A percentile compares a stretch with the other conserved stretches of the same genome.
phyloP scores from a whole-genome alignment of 345 rosid species.

The Carallia pectinifolia region DNA sequence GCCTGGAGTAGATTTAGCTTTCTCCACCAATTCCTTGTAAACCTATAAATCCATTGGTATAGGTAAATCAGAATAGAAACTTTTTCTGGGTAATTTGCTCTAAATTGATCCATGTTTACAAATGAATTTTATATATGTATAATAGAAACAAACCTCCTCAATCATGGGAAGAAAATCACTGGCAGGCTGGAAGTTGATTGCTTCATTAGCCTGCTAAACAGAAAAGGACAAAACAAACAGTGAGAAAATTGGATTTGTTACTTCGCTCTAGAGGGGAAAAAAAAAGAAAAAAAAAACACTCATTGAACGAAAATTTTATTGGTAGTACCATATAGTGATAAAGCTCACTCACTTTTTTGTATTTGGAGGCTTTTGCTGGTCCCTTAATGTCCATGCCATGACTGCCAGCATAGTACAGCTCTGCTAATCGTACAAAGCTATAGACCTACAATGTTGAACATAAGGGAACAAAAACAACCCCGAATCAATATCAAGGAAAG shows the following conservation, averaged over 20 bases:
- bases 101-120: not conserved
- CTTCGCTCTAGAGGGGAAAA: too few species aligned
- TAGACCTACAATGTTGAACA: conserved; percentile 43
- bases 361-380: conserved; percentile 53
- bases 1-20: conserved; percentile 61
- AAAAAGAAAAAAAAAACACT: not conserved
- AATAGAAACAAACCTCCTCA: conserved; percentile 45
- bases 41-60: conserved; percentile 31
- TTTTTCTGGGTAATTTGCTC: not conserved
- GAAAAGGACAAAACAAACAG: not conserved
- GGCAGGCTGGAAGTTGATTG: conserved; percentile 68
- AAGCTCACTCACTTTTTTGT: conserved; percentile 44
- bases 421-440: conserved; percentile 68
- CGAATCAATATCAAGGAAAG: not conserved
- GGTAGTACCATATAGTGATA: not conserved
- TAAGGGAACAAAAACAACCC: not conserved
- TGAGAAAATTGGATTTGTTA: not conserved
- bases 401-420: conserved; percentile 87
- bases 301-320: not conserved
- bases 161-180: conserved; percentile 59
- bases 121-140: not conserved
- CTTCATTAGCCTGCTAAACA: conserved; percentile 36
- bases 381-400: conserved; percentile 97
- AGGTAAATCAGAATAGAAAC: not conserved
- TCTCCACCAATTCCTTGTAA: conserved; percentile 45